Percentiles rank a stretch among this genome's conserved stretches.
phyloP scores from a whole-genome alignment of 345 rosid species.

The Carallia brachiata region DNA sequence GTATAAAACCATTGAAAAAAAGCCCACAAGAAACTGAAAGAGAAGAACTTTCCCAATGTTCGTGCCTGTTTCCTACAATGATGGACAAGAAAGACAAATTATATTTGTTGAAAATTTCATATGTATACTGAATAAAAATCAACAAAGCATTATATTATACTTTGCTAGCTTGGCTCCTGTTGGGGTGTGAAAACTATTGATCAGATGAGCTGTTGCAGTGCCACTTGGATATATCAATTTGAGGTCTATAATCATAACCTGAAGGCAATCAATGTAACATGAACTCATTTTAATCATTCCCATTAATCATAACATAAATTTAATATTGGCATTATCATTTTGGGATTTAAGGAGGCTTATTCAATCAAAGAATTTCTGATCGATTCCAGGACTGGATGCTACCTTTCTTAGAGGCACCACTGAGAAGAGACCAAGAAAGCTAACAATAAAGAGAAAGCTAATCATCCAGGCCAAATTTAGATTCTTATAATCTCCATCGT shows the following conservation, averaged over 20 bases:
- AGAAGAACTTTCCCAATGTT: conserved; percentile 63
- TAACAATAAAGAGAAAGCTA: conserved; percentile 76
- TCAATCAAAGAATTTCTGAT: not conserved
- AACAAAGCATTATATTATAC: conserved; percentile 23
- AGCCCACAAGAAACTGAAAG: conserved; percentile 80
- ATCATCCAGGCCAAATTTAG: conserved; percentile 69
- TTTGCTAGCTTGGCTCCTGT: conserved; percentile 71
- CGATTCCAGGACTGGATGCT: not conserved
- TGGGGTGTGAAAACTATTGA: conserved; percentile 84
- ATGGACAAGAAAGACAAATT: not conserved
- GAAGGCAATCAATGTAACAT: conserved; percentile 13
- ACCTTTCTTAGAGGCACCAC: conserved; percentile 86
- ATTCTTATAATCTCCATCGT: conserved; percentile 37
- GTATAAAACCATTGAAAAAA: conserved; percentile 89
- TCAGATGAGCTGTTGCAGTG: conserved; percentile 77
- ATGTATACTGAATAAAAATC: not conserved
- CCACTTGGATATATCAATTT: conserved; percentile 81
- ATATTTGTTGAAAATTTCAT: not conserved
- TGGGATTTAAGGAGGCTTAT: not conserved
- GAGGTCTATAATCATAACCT: conserved; percentile 78
- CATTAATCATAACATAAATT: too few relatives aligned
- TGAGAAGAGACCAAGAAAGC: conserved; percentile 85
- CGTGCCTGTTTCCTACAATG: conserved; percentile 70
- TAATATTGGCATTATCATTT: too few relatives aligned
- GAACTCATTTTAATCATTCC: not conserved